phyloP scores from a whole-genome alignment of 1,284 basidiomycete genomes.

The Flammula alnicola region DNA sequence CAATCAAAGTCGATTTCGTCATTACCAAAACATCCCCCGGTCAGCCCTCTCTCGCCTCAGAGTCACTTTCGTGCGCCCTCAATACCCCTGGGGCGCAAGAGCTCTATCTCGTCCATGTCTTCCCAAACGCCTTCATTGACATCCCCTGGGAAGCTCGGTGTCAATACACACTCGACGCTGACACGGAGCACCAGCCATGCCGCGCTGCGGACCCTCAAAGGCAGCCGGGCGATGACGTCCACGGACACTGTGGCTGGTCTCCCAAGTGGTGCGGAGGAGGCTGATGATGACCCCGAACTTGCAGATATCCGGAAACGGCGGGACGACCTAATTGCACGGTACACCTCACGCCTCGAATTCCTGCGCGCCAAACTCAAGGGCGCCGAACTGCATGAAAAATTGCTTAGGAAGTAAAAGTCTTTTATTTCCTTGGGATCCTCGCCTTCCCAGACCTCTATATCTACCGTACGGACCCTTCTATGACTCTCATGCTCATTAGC shows the following conservation, averaged over 20 bases:
- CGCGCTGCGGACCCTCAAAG: slow-evolving; percentile 27
- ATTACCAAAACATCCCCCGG: slow-evolving; percentile 22
- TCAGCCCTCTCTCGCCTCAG: slow-evolving; percentile 29
- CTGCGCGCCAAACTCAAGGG: slow-evolving; percentile 73
- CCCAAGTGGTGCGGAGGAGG: slow-evolving; percentile 10
- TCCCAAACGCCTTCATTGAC: slow-evolving; percentile 30
- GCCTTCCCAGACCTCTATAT: too few species aligned
- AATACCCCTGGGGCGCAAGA: slow-evolving; percentile 46
- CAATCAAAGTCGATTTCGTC: slow-evolving; percentile 38
- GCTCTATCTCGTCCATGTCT: slow-evolving; percentile 44
- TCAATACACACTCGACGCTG: slow-evolving; percentile 28
- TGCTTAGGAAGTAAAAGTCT: slow-evolving; percentile 60
- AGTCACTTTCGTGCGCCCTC: slow-evolving; percentile 28
- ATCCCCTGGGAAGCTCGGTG: slow-evolving; percentile 18
- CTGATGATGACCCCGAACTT: slow-evolving; percentile 47
- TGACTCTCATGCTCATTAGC: too few species aligned
- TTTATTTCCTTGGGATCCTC: too few species aligned
- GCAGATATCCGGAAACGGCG: slow-evolving; percentile 62
- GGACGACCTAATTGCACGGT: slow-evolving; percentile 66
- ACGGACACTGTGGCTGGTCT: slow-evolving; percentile 11
- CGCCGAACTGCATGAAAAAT: slow-evolving; percentile 73
- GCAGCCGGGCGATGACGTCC: slow-evolving; percentile 20
- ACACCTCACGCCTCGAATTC: slow-evolving; percentile 67
- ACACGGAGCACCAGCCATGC: slow-evolving; percentile 38
- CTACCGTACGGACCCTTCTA: too few species aligned